phyloP scores from a whole-genome alignment of 768 basidiomycete genomes.

The Pisolithus tinctorius region DNA sequence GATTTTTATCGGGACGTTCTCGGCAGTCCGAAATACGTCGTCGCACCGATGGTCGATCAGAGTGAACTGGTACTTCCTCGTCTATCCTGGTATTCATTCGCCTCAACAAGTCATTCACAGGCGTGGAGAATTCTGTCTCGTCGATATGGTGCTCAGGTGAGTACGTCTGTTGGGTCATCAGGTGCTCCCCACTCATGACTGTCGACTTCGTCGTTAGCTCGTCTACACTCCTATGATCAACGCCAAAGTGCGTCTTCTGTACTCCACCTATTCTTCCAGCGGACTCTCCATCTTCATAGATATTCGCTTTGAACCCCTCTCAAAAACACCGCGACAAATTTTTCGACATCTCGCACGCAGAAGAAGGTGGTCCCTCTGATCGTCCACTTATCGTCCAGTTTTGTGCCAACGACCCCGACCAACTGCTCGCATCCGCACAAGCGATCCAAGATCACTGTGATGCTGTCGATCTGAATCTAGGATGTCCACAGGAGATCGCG shows the following conservation, averaged over 20 bases:
- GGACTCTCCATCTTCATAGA: constrained; percentile 30
- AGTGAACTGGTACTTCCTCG: constrained; percentile 74
- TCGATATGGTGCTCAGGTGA: constrained; percentile 73
- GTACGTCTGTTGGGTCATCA: background rate
- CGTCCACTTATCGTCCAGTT: constrained; percentile 90
- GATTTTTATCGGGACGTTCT: constrained; percentile 77
- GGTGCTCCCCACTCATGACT: no score
- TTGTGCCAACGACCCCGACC: constrained; percentile 83
- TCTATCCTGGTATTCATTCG: background rate
- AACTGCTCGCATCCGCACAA: constrained; percentile 71
- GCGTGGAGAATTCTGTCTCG: constrained; percentile 86
- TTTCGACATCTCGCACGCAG: constrained; percentile 64
- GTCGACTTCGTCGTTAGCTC: no score
- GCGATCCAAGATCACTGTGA: constrained; percentile 77
- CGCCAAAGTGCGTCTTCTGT: constrained; percentile 52
- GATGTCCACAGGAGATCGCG: constrained; percentile 93
- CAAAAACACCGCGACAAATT: constrained; percentile 46
- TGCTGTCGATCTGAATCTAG: constrained; percentile 90
- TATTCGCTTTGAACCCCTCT: constrained; percentile 39
- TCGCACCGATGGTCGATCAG: constrained; percentile 99
- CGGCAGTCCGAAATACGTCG: constrained; percentile 81
- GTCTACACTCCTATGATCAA: constrained; percentile 89
- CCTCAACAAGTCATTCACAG: constrained; percentile 32
- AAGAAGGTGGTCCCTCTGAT: constrained; percentile 76
- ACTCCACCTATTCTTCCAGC: background rate